These are phyloP conservation scores for Boletellus ananiceps DNA, from an alignment of 768 basidiomycete genomes.

Conservation along the genomic window DNA sequence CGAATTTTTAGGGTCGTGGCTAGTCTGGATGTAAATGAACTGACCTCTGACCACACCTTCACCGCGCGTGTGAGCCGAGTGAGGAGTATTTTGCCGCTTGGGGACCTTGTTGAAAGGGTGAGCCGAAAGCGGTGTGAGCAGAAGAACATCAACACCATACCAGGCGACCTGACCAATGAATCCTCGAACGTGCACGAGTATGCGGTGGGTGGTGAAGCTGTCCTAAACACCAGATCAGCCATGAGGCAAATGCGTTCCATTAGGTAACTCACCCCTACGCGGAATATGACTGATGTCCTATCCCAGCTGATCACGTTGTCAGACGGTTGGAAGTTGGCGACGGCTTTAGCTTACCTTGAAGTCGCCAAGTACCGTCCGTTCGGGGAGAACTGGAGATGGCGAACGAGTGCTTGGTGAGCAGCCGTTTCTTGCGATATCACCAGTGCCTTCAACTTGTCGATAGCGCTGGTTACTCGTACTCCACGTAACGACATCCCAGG, in stretches of 20 bases:
- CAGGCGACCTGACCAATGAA: slow-evolving; percentile 55
- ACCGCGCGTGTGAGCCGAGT: slow-evolving; percentile 46
- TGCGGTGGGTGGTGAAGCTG: slow-evolving; percentile 40
- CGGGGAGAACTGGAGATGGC: slow-evolving; percentile 54
- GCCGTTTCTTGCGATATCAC: slow-evolving; percentile 39
- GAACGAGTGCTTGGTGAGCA: slow-evolving; percentile 47
- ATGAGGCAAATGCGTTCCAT: slow-evolving; percentile 5
- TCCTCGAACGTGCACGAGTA: slow-evolving; percentile 47
- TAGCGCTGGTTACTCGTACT: slow-evolving; percentile 37
- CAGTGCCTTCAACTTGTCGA: slow-evolving; percentile 40
- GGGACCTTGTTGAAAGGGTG: slow-evolving; percentile 37
- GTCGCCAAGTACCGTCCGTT: slow-evolving; percentile 51
- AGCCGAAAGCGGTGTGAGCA: background rate
- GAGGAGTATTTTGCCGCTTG: slow-evolving; percentile 40
- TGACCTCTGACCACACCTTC: slow-evolving; percentile 51
- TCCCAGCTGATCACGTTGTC: slow-evolving; percentile 39
- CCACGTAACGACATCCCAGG: slow-evolving; percentile 34
- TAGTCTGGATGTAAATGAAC: slow-evolving; percentile 7
- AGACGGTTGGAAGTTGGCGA: slow-evolving; percentile 1
- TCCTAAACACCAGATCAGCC: slow-evolving; percentile 32
- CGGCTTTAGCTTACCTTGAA: slow-evolving; percentile 37
- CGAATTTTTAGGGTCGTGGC: slow-evolving; percentile 6
- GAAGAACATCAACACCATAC: slow-evolving; percentile 21
- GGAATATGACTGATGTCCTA: slow-evolving; percentile 47
- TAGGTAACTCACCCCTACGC: slow-evolving; percentile 39